Percentiles rank a stretch among this genome's conserved stretches.
Conservation (phyloP, 2,329 filamentous ascomycete species). For the Trichoderma atrobrunneum region DNA sequence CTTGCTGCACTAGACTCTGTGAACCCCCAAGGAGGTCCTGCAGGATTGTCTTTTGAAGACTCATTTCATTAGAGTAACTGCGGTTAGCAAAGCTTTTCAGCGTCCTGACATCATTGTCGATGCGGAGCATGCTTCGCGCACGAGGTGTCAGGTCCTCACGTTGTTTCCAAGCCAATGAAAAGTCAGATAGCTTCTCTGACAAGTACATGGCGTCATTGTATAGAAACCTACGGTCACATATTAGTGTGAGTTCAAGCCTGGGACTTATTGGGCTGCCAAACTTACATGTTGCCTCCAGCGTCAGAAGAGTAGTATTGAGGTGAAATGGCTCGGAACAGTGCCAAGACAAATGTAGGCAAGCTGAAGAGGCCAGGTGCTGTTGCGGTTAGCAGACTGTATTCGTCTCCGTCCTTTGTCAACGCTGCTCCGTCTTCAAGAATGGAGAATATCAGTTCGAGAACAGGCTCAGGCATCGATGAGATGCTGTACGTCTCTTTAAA, state of each 20-base stretch:
- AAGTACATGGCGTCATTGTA: constrained; percentile 68
- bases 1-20: constrained; percentile 59
- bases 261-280: not conserved
- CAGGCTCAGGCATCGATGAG: constrained; percentile 78
- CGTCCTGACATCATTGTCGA: constrained; percentile 59
- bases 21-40: constrained; percentile 59
- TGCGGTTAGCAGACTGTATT: constrained; percentile 59
- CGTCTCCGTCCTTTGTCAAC: constrained; percentile 53
- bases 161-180: constrained; percentile 50
- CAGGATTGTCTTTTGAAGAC: constrained; percentile 58
- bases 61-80: constrained; percentile 61
- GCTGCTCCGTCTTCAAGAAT: constrained; percentile 60
- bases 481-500: constrained; percentile 84
- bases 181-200: constrained; percentile 52
- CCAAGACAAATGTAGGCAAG: constrained; percentile 68
- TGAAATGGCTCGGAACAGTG: constrained; percentile 76
- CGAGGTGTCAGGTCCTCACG: constrained; percentile 50
- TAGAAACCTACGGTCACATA: constrained; percentile 47
- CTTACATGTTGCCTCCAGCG: constrained; percentile 62
- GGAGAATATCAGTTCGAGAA: constrained; percentile 63
- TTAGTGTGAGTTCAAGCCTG: not conserved
- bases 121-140: constrained; percentile 53
- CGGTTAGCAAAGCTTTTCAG: constrained; percentile 60
- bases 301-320: constrained; percentile 68
- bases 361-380: constrained; percentile 68